Evolutionary conservation across 768 basidiomycete species (phyloP), one percentile per base, ranked within the genome.

Genomic region (Exidia glandulosa): DNA sequence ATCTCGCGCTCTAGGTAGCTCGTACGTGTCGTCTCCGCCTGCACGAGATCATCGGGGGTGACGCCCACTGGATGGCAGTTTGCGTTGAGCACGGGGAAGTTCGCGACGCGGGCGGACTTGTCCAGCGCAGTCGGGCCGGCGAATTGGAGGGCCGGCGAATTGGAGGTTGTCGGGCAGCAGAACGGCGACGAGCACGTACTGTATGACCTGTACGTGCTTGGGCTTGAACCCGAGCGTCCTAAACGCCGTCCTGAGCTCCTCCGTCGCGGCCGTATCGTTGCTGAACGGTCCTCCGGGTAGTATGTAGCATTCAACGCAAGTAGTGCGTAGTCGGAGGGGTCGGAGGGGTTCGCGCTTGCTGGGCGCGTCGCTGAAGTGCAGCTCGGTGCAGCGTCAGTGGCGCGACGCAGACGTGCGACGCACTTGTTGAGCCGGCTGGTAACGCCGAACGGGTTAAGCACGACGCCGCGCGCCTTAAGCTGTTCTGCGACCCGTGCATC

Each of bases 361-460:
- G 1, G 88, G 78, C 0, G 86, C 86, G 48, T 84, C 83, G 60
- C 80, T 83, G 77, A 94, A 95, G 68, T 94, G 91, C 7, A 95
- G 81, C 67, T 94, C 90, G 55, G 91, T 72, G 70, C 86, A 89
- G 50, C 87, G 84, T 48, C 81, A 77, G 66, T 92, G 86, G 9
- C 92, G 86, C 2, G 92, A 93, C 30, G 91, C 93, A 59, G 91
- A 91, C 30, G 92, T n/a, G 83, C 65, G 87, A 94, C 71, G 86
- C 76, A n/a, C n/a, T n/a, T n/a, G n/a, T n/a, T n/a, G 41, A 85
- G 77, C 1, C 93, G 90, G 71, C 95, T 97, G 55, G 91, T 85
- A 68, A 90, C 88, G 52, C 94, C 94, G 69, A 96, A 97, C 6
- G 94, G 84, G 69, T 90, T 86, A 63, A 96, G 84, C 34, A 97